Conservation (phyloP, 176 grass and related monocot genomes). For the Aechmea fasciata region DNA sequence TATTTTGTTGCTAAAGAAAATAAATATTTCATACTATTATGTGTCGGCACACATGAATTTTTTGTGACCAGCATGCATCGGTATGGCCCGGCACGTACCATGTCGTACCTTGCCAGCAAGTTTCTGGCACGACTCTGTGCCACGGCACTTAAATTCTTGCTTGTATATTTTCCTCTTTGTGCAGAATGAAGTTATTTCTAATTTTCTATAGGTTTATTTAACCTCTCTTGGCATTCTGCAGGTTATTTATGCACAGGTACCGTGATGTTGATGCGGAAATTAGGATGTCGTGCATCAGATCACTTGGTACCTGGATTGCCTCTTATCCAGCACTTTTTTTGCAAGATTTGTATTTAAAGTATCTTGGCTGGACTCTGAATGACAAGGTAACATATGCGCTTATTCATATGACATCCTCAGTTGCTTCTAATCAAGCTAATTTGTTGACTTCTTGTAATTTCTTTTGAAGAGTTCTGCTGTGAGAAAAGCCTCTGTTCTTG, state of each 20-base stretch:
- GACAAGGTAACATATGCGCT: constrained; percentile 61
- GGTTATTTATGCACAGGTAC: constrained; percentile 98
- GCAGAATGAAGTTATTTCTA: not conserved
- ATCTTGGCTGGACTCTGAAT: constrained; percentile 99
- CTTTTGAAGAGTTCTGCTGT: constrained; percentile 71
- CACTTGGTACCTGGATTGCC: constrained; percentile 86
- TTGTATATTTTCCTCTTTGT: not conserved
- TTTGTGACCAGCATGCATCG: too few relatives aligned
- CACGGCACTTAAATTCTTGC: too few relatives aligned
- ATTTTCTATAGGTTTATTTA: not conserved
- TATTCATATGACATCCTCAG: constrained; percentile 18
- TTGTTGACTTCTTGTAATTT: constrained; percentile 15
- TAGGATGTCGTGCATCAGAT: constrained; percentile 73
- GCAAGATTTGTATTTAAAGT: constrained; percentile 90
- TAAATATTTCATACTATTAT: too few relatives aligned
- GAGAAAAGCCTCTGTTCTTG: constrained; percentile 80
- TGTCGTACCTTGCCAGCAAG: too few relatives aligned
- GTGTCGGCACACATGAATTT: too few relatives aligned
- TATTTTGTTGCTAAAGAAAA: too few relatives aligned
- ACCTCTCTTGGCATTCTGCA: constrained; percentile 21
- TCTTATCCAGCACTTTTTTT: constrained; percentile 96
- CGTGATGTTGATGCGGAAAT: constrained; percentile 97
- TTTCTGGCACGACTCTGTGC: too few relatives aligned
- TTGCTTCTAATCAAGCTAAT: constrained; percentile 10
- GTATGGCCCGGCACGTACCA: too few relatives aligned